A percentile compares a stretch with the other conserved stretches of the same genome.
Evolutionary conservation across 2,329 filamentous ascomycete genomes (phyloP).

Genomic region (Fusarium verrucosum): DNA sequence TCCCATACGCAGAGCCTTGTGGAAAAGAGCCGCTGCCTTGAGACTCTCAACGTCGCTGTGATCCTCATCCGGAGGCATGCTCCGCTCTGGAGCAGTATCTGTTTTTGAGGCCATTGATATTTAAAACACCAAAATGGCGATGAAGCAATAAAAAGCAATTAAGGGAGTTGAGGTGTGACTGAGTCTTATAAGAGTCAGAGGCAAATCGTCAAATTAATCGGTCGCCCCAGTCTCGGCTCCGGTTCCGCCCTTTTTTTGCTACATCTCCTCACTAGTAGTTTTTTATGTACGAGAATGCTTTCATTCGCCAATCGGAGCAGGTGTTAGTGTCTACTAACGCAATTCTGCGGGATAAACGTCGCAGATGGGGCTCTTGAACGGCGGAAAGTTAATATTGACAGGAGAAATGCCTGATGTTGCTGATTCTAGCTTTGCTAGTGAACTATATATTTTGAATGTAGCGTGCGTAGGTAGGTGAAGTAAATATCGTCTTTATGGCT

Average conservation of each 20-base stretch:
- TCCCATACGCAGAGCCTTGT: slow-evolving; percentile 49
- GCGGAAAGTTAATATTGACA: not conserved
- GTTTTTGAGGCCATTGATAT: slow-evolving; percentile 1
- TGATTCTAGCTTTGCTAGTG: slow-evolving; percentile 1
- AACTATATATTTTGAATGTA: not conserved
- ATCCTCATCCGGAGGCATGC: slow-evolving; percentile 32
- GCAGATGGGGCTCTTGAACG: slow-evolving; percentile 12
- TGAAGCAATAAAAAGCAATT: not conserved
- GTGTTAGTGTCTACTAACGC: slow-evolving; percentile 17
- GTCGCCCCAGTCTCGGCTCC: slow-evolving; percentile 32
- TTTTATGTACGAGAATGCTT: slow-evolving; percentile 5
- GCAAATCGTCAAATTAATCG: slow-evolving; percentile 25
- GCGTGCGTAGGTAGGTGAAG: not conserved
- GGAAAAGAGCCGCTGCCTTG: slow-evolving; percentile 43
- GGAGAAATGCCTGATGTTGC: slow-evolving; percentile 13
- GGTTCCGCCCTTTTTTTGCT: slow-evolving; percentile 31
- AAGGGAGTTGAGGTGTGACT: not conserved
- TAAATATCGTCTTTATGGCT: not conserved
- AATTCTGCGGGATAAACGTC: slow-evolving; percentile 40
- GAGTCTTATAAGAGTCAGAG: slow-evolving; percentile 24
- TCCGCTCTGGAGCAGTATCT: slow-evolving; percentile 31
- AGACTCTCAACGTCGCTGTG: slow-evolving; percentile 44
- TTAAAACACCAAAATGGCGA: not conserved
- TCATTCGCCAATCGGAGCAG: slow-evolving; percentile 27
- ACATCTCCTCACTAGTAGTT: slow-evolving; percentile 6